Conservation (phyloP, 164 flowering plant genomes). For the Platanus orientalis region DNA sequence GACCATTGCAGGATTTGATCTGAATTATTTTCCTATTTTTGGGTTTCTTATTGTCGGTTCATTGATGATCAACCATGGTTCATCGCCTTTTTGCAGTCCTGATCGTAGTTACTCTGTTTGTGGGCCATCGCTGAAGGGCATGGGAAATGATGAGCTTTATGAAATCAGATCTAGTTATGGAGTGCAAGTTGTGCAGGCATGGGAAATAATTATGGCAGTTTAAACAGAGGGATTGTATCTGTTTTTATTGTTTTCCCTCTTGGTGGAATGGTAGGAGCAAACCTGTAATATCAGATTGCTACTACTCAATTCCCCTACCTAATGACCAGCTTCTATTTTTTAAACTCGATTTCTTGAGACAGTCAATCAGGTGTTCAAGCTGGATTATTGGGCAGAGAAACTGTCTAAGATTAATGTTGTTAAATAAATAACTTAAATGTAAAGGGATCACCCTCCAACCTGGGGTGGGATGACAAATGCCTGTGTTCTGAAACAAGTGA, state of each 20-base stretch:
- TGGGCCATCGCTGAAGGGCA: slow-evolving; percentile 77
- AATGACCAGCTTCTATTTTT: not conserved
- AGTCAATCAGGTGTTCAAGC: not conserved
- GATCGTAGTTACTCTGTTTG: slow-evolving; percentile 78
- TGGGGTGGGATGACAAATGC: too few relatives aligned
- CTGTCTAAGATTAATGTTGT: too few relatives aligned
- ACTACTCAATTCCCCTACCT: too few relatives aligned
- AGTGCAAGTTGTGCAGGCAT: slow-evolving; percentile 92
- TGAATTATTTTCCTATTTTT: slow-evolving; percentile 3
- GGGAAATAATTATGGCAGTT: slow-evolving; percentile 4
- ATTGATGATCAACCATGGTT: not conserved
- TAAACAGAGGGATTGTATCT: not conserved
- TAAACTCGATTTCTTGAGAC: not conserved
- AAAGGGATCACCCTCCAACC: too few relatives aligned
- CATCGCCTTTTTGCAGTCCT: slow-evolving; percentile 51
- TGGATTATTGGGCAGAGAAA: not conserved
- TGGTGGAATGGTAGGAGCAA: not conserved
- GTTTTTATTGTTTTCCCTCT: not conserved
- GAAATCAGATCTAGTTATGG: slow-evolving; percentile 77
- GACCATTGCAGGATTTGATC: slow-evolving; percentile 76
- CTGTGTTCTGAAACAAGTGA: too few relatives aligned
- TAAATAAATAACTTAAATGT: too few relatives aligned
- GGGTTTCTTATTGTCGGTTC: not conserved
- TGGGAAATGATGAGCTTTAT: slow-evolving; percentile 67
- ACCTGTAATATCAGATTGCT: not conserved